Percentiles rank a stretch among this genome's conserved stretches.
Evolutionary conservation across 1,284 basidiomycete species (phyloP).

Genomic region (Takashimella koratensis): DNA sequence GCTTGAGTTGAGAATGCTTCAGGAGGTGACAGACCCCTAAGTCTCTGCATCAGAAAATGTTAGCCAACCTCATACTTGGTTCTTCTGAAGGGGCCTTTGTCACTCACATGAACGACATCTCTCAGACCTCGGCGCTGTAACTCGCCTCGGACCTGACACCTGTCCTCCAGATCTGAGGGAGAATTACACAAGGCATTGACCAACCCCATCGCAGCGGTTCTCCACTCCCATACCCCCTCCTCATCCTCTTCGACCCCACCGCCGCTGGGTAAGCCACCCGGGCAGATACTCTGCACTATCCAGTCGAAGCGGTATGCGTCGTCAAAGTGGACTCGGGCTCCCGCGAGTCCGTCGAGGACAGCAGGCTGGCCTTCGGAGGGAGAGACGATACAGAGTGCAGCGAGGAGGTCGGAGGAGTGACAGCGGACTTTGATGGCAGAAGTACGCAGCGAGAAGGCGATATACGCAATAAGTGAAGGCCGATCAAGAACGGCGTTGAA

Average conservation of each 20-base stretch:
- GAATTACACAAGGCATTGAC: conserved; percentile 76
- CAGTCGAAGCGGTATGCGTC: conserved; percentile 77
- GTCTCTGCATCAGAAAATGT: conserved; percentile 52
- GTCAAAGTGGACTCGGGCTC: conserved; percentile 66
- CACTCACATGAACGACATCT: conserved; percentile 72
- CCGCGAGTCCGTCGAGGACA: conserved; percentile 73
- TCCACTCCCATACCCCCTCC: conserved; percentile 70
- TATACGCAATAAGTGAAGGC: conserved; percentile 65
- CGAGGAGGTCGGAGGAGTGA: conserved; percentile 71
- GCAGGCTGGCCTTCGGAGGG: conserved; percentile 65
- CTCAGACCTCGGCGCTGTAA: conserved; percentile 74
- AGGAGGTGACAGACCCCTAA: conserved; percentile 71
- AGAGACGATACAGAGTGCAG: conserved; percentile 75
- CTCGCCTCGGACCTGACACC: conserved; percentile 74
- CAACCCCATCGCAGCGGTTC: conserved; percentile 69
- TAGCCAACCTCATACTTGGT: neutral
- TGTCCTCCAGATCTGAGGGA: conserved; percentile 71
- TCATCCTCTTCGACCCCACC: conserved; percentile 56
- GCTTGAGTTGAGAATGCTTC: conserved; percentile 69
- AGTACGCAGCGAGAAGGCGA: conserved; percentile 66
- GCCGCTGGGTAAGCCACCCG: conserved; percentile 33
- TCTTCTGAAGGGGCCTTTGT: neutral
- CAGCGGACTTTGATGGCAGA: conserved; percentile 65
- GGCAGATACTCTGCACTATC: too few relatives aligned
- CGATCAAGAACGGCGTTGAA: conserved; percentile 67